Evolutionary conservation across 116 monocot genomes (phyloP).

Genomic region (Thalassia testudinum): DNA sequence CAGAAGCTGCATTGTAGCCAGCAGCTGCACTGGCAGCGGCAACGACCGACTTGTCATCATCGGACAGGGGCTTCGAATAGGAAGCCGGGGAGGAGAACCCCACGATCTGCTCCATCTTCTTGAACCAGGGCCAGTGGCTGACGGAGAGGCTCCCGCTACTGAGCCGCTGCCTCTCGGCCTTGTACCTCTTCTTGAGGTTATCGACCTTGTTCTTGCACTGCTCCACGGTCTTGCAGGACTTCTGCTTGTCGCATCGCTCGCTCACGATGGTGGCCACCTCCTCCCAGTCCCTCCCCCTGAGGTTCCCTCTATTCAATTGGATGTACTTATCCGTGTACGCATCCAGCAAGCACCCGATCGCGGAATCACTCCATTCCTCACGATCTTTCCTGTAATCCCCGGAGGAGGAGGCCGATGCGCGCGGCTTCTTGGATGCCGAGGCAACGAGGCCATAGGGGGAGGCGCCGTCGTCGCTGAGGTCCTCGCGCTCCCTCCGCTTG

Average conservation of each 20-base stretch:
- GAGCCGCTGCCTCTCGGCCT: constrained; percentile 93
- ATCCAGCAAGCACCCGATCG: constrained; percentile 74
- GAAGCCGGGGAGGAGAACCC: constrained; percentile 36
- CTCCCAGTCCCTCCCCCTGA: constrained; percentile 97
- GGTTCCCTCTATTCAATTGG: constrained; percentile 81
- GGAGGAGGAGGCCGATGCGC: not conserved
- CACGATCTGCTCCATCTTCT: constrained; percentile 85
- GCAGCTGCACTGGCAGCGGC: constrained; percentile 1
- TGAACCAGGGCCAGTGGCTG: constrained; percentile 98
- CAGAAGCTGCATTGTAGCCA: not conserved
- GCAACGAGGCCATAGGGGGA: constrained; percentile 29
- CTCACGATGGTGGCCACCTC: constrained; percentile 89
- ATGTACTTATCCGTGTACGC: constrained; percentile 82
- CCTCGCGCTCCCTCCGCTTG: constrained; percentile 55
- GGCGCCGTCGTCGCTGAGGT: constrained; percentile 71
- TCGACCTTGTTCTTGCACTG: constrained; percentile 99
- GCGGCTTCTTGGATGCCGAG: constrained; percentile 19
- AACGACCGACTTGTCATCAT: constrained; percentile 41
- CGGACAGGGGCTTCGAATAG: constrained; percentile 1
- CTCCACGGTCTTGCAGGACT: constrained; percentile 81
- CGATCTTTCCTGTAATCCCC: constrained; percentile 87
- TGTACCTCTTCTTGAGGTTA: constrained; percentile 95
- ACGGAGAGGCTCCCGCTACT: constrained; percentile 27
- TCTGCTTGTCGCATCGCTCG: constrained; percentile 62
- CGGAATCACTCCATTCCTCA: constrained; percentile 98